Percentiles rank a stretch among this genome's conserved stretches.
Evolutionary conservation across 2,329 filamentous ascomycete species (phyloP).

Genomic region (Alternaria rosae): DNA sequence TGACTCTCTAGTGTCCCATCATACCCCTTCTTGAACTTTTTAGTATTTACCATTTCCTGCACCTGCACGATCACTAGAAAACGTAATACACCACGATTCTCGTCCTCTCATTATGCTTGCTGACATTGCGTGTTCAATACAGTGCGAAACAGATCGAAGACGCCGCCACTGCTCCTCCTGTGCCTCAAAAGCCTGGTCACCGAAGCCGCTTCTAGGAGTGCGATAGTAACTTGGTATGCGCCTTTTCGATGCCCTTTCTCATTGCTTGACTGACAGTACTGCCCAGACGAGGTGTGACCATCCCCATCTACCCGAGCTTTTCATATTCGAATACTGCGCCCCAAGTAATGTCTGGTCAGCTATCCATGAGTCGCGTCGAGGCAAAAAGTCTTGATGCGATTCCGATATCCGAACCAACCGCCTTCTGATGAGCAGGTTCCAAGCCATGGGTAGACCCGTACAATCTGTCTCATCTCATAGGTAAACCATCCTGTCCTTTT

Average conservation of each 20-base stretch:
- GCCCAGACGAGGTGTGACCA: constrained; percentile 13
- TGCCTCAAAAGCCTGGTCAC: constrained; percentile 18
- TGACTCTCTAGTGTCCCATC: constrained; percentile 9
- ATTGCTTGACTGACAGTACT: constrained; percentile 2
- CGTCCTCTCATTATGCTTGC: constrained; percentile 13
- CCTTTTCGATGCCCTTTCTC: neutral
- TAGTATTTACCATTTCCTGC: constrained; percentile 23
- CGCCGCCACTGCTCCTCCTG: neutral
- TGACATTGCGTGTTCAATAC: constrained; percentile 9
- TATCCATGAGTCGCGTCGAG: neutral
- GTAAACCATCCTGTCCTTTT: constrained; percentile 5
- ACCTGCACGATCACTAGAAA: constrained; percentile 33
- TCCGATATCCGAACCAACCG: neutral
- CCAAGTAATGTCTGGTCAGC: constrained; percentile 12
- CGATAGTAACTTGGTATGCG: constrained; percentile 11
- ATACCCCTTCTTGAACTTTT: constrained; percentile 21
- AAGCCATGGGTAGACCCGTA: neutral
- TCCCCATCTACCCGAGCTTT: constrained; percentile 2
- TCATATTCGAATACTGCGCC: neutral
- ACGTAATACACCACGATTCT: constrained; percentile 40
- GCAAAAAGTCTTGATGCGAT: neutral
- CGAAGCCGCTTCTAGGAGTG: constrained; percentile 25
- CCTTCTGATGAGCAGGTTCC: neutral
- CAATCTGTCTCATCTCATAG: neutral
- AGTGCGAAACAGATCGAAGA: constrained; percentile 25